Percentiles rank a stretch among this genome's conserved stretches.
Evolutionary conservation across 371 early-diverging fungal species (phyloP).

Genomic region (Syncephalastrum monosporum): DNA sequence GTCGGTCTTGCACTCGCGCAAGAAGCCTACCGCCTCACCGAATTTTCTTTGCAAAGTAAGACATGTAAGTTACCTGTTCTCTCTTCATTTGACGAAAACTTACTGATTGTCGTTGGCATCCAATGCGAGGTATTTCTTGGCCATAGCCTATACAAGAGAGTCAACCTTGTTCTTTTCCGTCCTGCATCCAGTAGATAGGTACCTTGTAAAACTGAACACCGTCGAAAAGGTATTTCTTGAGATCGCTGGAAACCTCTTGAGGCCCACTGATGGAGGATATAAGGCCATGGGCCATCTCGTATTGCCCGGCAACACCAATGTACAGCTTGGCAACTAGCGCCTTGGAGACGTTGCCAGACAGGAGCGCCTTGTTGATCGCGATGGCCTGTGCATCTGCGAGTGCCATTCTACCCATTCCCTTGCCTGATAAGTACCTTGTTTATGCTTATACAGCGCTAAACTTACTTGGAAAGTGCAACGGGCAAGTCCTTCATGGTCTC

Average conservation of each 20-base stretch:
- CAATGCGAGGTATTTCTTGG: constrained; percentile 58
- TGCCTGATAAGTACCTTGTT: neutral
- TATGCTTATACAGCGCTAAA: neutral
- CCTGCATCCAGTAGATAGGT: neutral
- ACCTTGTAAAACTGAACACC: constrained; percentile 55
- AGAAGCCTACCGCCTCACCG: constrained; percentile 63
- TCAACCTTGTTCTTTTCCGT: neutral
- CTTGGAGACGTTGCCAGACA: constrained; percentile 45
- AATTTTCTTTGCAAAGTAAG: constrained; percentile 39
- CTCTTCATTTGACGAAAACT: constrained; percentile 10
- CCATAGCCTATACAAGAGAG: constrained; percentile 45
- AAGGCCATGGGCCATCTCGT: constrained; percentile 62
- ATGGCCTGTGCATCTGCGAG: constrained; percentile 51
- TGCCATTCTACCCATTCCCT: constrained; percentile 34
- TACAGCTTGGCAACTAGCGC: constrained; percentile 60
- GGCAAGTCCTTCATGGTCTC: constrained; percentile 47
- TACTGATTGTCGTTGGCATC: constrained; percentile 66
- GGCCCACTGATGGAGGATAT: constrained; percentile 55
- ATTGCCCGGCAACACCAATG: constrained; percentile 62
- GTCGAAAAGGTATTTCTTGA: constrained; percentile 57
- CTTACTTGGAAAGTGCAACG: constrained; percentile 52
- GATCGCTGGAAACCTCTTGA: constrained; percentile 55
- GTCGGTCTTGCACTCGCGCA: constrained; percentile 53
- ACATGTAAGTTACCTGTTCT: neutral
- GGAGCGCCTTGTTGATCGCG: constrained; percentile 47